A percentile compares a stretch with the other conserved stretches of the same genome.
Conservation (phyloP, 495 filamentous ascomycete species). For the Oleoguttula mirabilis region DNA sequence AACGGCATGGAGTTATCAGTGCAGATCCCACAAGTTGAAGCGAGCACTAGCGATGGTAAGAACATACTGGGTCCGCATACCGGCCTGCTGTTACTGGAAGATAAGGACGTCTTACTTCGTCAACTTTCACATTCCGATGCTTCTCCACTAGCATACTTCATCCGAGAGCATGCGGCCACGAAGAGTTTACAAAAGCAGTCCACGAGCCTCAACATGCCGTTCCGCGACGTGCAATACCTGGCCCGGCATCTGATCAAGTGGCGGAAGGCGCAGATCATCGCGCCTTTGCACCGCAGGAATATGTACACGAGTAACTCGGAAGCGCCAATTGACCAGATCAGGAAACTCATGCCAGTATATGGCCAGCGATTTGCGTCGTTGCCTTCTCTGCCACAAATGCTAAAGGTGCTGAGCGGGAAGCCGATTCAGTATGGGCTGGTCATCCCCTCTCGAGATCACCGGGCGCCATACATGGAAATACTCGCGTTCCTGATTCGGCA, state of each 20-base stretch:
- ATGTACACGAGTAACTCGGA: conserved; percentile 92
- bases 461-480: conserved; percentile 74
- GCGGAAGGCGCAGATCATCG: conserved; percentile 82
- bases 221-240: conserved; percentile 68
- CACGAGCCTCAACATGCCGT: conserved; percentile 54
- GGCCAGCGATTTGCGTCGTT: conserved; percentile 64
- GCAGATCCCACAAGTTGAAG: conserved; percentile 67
- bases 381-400: conserved; percentile 71
- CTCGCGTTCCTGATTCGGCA: conserved; percentile 84
- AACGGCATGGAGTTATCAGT: conserved; percentile 34
- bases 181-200: conserved; percentile 57
- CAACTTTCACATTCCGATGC: conserved; percentile 73
- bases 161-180: conserved; percentile 69
- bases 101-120: conserved; percentile 67
- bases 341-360: conserved; percentile 59
- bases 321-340: conserved; percentile 64
- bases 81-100: conserved; percentile 71
- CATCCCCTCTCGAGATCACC: conserved; percentile 81
- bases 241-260: conserved; percentile 90
- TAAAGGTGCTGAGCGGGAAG: conserved; percentile 59
- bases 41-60: conserved; percentile 51
- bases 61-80: conserved; percentile 75
- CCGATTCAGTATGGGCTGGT: conserved; percentile 70
- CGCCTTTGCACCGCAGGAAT: conserved; percentile 77
- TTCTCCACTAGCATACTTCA: conserved; percentile 65